Evolutionary conservation across 2,329 filamentous ascomycete species (phyloP).

Genomic region (Grosmannia penicillata): DNA sequence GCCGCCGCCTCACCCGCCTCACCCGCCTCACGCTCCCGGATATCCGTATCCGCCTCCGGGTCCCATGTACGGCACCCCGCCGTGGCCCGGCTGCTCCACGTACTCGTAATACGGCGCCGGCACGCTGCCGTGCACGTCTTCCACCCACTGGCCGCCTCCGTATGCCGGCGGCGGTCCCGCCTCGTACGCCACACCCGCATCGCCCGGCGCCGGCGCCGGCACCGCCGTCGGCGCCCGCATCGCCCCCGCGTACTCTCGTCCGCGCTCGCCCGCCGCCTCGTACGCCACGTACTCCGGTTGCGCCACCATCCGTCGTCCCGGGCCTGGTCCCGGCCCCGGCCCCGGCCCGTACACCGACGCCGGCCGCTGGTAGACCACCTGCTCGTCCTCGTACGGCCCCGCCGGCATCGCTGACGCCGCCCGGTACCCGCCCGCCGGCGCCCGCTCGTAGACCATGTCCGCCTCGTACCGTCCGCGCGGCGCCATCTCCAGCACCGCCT

Average conservation of each 20-base stretch:
- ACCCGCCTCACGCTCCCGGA: too few species aligned
- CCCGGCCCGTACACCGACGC: too few species aligned
- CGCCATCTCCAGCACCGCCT: constrained; percentile 2
- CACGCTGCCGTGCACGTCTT: constrained; percentile 35
- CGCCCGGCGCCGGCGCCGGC: constrained; percentile 23
- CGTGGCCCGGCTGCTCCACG: constrained; percentile 2
- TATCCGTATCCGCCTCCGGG: constrained; percentile 35
- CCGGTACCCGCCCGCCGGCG: too few species aligned
- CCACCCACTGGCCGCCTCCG: too few species aligned
- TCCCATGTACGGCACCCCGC: constrained; percentile 18
- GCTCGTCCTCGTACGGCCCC: constrained; percentile 34
- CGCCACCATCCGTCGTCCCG: constrained; percentile 42
- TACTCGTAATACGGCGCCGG: constrained; percentile 13
- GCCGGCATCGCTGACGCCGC: constrained; percentile 35
- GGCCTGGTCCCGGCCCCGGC: constrained; percentile 30
- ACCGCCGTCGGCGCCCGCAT: constrained; percentile 39
- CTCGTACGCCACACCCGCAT: constrained; percentile 16
- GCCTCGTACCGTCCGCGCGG: constrained; percentile 5
- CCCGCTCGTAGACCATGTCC: constrained; percentile 46
- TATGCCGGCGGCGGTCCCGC: constrained; percentile 11
- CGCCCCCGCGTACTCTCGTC: constrained; percentile 42
- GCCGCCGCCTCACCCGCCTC: too few species aligned
- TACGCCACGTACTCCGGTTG: constrained; percentile 39
- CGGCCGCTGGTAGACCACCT: constrained; percentile 31
- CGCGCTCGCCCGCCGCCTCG: constrained; percentile 26